These are phyloP conservation scores for Penicillium cosmopolitanum DNA, from an alignment of 495 filamentous ascomycete species.

Conservation along the genomic window DNA sequence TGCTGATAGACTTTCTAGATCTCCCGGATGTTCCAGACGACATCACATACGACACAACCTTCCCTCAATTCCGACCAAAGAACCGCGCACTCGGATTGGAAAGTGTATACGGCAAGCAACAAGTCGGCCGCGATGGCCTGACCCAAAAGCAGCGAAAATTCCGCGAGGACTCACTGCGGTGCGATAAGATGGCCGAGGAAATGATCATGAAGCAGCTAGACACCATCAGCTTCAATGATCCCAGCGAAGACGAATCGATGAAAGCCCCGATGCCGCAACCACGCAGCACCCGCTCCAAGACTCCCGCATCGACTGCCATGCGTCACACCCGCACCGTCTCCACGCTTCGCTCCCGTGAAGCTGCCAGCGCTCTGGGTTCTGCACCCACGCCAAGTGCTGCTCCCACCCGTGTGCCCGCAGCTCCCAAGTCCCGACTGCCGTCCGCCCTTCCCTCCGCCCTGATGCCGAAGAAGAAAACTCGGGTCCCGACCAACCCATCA, in stretches of 20 bases:
- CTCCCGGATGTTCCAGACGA: constrained; percentile 79
- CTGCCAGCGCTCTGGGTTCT: constrained; percentile 56
- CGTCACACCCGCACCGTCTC: constrained; percentile 38
- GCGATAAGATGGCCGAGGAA: constrained; percentile 57
- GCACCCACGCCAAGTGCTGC: constrained; percentile 38
- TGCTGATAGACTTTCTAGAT: constrained; percentile 42
- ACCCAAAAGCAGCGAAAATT: constrained; percentile 63
- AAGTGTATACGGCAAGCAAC: constrained; percentile 62
- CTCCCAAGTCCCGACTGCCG: constrained; percentile 42
- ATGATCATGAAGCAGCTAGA: constrained; percentile 65
- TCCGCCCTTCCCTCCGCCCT: constrained; percentile 38
- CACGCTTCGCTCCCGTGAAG: constrained; percentile 54
- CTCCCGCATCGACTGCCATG: constrained; percentile 27
- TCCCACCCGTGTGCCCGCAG: constrained; percentile 41
- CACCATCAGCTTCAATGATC: constrained; percentile 55
- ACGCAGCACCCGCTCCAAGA: constrained; percentile 29
- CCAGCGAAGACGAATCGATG: constrained; percentile 34
- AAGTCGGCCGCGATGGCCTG: constrained; percentile 70
- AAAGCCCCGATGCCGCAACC: constrained; percentile 19
- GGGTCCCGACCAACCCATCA: constrained; percentile 50
- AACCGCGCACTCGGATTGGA: constrained; percentile 71
- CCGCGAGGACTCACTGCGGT: constrained; percentile 51
- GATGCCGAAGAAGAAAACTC: constrained; percentile 44
- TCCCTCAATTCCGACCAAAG: constrained; percentile 55
- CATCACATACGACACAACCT: constrained; percentile 61